Percentiles rank a stretch among this genome's conserved stretches.
Conservation (phyloP, 345 rosid genomes). For the Abelmoschus esculentus region DNA sequence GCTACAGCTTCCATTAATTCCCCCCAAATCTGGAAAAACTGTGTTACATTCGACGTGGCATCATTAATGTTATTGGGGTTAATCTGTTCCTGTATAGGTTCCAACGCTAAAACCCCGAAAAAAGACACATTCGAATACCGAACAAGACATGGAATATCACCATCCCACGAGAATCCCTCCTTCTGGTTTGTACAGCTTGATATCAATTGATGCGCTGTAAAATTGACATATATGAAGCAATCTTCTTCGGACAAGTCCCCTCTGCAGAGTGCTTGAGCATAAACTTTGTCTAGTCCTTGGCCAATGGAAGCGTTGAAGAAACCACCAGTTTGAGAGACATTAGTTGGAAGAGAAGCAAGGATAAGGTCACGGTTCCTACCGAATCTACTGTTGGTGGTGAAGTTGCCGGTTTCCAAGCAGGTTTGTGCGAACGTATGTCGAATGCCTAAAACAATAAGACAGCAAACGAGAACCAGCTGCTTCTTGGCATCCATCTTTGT, state of each 20-base stretch:
- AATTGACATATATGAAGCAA: slow-evolving; percentile 23
- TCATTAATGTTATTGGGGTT: slow-evolving; percentile 5
- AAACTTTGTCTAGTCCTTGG: slow-evolving; percentile 14
- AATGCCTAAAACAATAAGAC: neutral
- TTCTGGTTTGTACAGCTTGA: slow-evolving; percentile 30
- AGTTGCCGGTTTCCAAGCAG: slow-evolving; percentile 25
- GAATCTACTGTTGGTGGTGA: slow-evolving; percentile 17
- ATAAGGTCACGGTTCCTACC: slow-evolving; percentile 22
- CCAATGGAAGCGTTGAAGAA: slow-evolving; percentile 24
- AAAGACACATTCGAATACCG: slow-evolving; percentile 29
- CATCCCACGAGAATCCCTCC: slow-evolving; percentile 26
- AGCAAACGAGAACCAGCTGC: neutral
- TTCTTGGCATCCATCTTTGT: neutral
- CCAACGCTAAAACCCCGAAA: slow-evolving; percentile 21
- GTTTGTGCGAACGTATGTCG: neutral
- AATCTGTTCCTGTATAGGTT: neutral
- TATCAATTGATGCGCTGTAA: slow-evolving; percentile 6
- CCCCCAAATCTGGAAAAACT: slow-evolving; percentile 28
- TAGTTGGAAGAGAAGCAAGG: slow-evolving; percentile 23
- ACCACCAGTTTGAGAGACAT: slow-evolving; percentile 14
- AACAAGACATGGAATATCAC: slow-evolving; percentile 25
- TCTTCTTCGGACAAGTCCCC: slow-evolving; percentile 19
- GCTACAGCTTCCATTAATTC: slow-evolving; percentile 17
- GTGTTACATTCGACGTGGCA: slow-evolving; percentile 7
- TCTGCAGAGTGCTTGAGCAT: slow-evolving; percentile 31